These are phyloP conservation scores for Ogataea hybrid DNA, from an alignment of 1,139 yeast genomes.

Conservation along the genomic window DNA sequence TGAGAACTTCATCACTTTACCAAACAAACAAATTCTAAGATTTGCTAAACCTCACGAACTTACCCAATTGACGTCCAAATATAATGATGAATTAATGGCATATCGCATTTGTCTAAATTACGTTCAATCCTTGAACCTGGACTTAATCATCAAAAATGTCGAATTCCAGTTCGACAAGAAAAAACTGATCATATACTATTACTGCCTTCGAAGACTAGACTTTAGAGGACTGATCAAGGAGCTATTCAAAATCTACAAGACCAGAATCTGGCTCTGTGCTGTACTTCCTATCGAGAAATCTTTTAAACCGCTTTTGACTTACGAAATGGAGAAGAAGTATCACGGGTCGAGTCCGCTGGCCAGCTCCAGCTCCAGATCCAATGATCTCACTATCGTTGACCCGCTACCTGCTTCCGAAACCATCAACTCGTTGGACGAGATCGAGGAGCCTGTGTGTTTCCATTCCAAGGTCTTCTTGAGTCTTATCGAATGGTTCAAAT, in stretches of 20 bases:
- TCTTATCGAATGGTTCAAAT: conserved; percentile 32
- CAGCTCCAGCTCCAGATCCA: conserved; percentile 24
- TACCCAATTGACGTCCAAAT: conserved; percentile 57
- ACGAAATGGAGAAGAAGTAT: conserved; percentile 29
- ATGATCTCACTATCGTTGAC: conserved; percentile 29
- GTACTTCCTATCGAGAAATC: conserved; percentile 44
- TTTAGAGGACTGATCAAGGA: conserved; percentile 91
- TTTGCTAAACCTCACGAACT: conserved; percentile 66
- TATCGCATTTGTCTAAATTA: conserved; percentile 59
- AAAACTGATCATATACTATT: conserved; percentile 88
- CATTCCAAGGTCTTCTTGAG: conserved; percentile 34
- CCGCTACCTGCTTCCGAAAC: conserved; percentile 29
- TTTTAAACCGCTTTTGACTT: conserved; percentile 29
- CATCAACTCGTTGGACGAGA: conserved; percentile 25
- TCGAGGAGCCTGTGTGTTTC: conserved; percentile 30
- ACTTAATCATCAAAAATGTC: conserved; percentile 47
- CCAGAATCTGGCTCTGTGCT: conserved; percentile 97
- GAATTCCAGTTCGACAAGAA: conserved; percentile 96
- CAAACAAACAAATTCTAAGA: conserved; percentile 68
- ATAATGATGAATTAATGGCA: conserved; percentile 73
- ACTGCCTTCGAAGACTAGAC: conserved; percentile 80
- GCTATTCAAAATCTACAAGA: conserved; percentile 88
- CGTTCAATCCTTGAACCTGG: conserved; percentile 36
- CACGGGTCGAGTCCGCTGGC: conserved; percentile 13
- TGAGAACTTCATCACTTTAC: conserved; percentile 35